Percentiles rank a stretch among this genome's conserved stretches.
phyloP scores from a whole-genome alignment of 331 rosid genomes.

The Malus hybrid region DNA sequence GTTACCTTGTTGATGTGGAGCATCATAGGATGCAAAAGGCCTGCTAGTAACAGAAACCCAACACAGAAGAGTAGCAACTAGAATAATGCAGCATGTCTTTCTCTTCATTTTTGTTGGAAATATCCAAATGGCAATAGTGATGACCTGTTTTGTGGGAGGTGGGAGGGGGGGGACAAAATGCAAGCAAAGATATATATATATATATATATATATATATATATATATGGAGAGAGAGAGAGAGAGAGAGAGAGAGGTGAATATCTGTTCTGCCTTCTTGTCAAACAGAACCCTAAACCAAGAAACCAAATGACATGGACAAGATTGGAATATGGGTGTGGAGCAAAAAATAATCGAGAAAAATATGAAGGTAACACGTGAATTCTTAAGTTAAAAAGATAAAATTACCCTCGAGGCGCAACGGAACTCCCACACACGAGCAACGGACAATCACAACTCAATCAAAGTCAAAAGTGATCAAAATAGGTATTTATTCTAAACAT shows the following conservation, averaged over 20 bases:
- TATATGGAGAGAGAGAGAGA: background rate
- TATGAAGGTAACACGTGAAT: no score
- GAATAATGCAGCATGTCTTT: background rate
- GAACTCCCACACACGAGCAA: no score
- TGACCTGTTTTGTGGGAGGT: background rate
- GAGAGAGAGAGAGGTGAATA: background rate
- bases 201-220: no score
- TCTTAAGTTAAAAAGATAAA: no score
- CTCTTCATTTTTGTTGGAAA: constrained; percentile 11
- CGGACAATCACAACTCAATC: no score
- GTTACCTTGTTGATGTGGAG: constrained; percentile 10
- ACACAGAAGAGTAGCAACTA: constrained; percentile 6
- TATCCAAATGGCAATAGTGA: background rate
- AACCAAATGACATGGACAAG: background rate
- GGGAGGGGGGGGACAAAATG: background rate
- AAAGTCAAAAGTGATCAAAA: no score
- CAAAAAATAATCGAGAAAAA: no score
- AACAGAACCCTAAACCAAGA: background rate
- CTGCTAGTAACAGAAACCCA: constrained; percentile 15
- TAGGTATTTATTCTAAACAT: no score
- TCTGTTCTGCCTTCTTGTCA: constrained; percentile 1
- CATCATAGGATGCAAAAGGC: background rate
- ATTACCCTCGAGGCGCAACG: no score
- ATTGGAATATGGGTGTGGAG: background rate
- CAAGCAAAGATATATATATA: background rate